phyloP scores from a whole-genome alignment of 495 filamentous ascomycete species.

The Daldinia grandis region DNA sequence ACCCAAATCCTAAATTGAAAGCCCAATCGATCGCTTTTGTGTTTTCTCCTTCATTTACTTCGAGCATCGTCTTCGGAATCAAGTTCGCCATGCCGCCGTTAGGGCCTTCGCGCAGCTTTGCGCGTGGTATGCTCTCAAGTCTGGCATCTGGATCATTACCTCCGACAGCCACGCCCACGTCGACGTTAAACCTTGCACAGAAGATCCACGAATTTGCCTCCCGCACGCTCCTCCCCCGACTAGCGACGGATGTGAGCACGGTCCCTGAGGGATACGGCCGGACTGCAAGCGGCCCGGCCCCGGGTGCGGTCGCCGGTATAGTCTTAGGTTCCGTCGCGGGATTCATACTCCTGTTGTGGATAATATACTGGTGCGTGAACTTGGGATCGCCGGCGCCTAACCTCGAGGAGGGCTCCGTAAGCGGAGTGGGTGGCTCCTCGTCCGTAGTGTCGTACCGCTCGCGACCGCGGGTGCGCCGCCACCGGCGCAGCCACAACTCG shows the following conservation, averaged over 20 bases:
- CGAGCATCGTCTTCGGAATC: not conserved
- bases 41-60: not conserved
- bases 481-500: constrained; percentile 17
- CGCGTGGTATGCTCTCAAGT: constrained; percentile 25
- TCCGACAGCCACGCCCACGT: constrained; percentile 1
- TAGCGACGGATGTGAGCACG: constrained; percentile 43
- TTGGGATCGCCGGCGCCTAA: constrained; percentile 48
- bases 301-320: constrained; percentile 84
- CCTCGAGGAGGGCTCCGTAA: constrained; percentile 47
- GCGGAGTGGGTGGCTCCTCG: constrained; percentile 16
- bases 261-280: constrained; percentile 76
- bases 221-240: constrained; percentile 34
- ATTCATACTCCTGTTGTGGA: constrained; percentile 78
- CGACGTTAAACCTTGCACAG: constrained; percentile 2
- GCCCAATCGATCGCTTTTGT: constrained; percentile 4
- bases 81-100: constrained; percentile 24
- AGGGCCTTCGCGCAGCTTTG: constrained; percentile 14
- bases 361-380: constrained; percentile 73
- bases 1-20: not conserved
- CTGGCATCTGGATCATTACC: constrained; percentile 2
- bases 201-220: constrained; percentile 26
- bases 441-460: constrained; percentile 47
- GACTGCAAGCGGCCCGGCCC: constrained; percentile 63
- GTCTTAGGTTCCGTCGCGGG: constrained; percentile 84
- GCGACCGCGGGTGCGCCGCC: constrained; percentile 37